Evolutionary conservation across 208 protist species (phyloP), one percentile per base, ranked within the genome.

Genomic region (Acanthamoeba rhysodes): DNA sequence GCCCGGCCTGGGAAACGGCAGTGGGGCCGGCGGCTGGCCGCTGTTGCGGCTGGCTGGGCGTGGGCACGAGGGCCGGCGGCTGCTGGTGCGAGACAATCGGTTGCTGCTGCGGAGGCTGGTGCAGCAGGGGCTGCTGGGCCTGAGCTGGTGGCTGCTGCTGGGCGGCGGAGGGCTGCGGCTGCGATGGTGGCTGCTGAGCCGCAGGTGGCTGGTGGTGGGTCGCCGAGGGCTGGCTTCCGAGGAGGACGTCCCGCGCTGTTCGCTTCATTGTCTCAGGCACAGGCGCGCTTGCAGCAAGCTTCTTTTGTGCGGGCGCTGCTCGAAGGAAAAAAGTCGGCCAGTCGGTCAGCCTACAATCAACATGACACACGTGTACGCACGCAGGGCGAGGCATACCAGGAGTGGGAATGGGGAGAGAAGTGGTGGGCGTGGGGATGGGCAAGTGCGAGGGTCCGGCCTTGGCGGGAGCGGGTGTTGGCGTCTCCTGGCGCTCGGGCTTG

Each of bases 191-290:
- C 18, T n/a, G 41, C 24, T 8, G 78, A 50, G 68, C 7, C 27
- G 68, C 68, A 6, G 68, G 68, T n/a, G 16, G 45, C 45, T 48
- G 45, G 45, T 48, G 45, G 45, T 48, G 45, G 45, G 45, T 48
- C 45, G 45, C 45, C 45, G 45, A 48, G 45, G 45, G 45, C 45
- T 48, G 57, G 32, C 32, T 76, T 16, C 68, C 68, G 32, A 76
- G 68, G 27, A 76, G 68, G 22, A 76, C 68, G n/a, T 76, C 68
- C 14, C 68, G 68, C 68, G 32, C 68, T 32, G 68, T 76, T 76
- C 68, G 68, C 68, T 76, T 76, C 68, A 76, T 29, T 1, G 68
- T 5, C 14, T 76, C 68, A 2, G 68, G 68, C 14, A 48, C 45
- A 48, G 57, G 57, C 57, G 27, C 32, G 68, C 68, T 76, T n/a